Evolutionary conservation across 768 basidiomycete species (phyloP).

Genomic region (Mycena crocata): DNA sequence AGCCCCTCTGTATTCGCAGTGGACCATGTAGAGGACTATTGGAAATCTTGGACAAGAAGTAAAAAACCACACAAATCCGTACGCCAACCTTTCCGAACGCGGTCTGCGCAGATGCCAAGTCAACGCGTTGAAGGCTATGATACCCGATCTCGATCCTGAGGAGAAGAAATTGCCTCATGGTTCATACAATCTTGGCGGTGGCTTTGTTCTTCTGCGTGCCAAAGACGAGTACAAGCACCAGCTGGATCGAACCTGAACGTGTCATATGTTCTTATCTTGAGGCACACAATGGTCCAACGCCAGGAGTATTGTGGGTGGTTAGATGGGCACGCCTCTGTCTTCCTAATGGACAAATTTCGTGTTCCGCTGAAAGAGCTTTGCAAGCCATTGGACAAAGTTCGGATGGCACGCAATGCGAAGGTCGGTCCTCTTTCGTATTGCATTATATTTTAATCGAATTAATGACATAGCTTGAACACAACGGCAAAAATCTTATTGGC

Average conservation of each 20-base stretch:
- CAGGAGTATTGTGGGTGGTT: constrained; percentile 18
- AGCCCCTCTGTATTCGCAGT: constrained; percentile 24
- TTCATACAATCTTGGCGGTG: constrained; percentile 32
- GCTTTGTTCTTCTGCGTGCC: constrained; percentile 36
- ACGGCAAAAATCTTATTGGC: background rate
- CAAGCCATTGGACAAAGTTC: constrained; percentile 14
- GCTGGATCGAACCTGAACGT: background rate
- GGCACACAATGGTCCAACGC: constrained; percentile 7
- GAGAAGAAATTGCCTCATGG: constrained; percentile 24
- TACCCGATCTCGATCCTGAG: constrained; percentile 33
- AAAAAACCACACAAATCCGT: constrained; percentile 34
- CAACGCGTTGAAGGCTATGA: constrained; percentile 38
- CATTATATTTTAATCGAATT: background rate
- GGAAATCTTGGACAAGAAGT: constrained; percentile 30
- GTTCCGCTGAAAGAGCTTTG: constrained; percentile 30
- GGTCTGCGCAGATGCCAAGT: constrained; percentile 30
- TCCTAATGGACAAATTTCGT: constrained; percentile 38
- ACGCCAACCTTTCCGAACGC: constrained; percentile 35
- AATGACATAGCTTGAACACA: background rate
- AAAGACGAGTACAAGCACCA: constrained; percentile 26
- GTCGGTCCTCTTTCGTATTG: constrained; percentile 1
- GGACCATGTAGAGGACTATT: constrained; percentile 34
- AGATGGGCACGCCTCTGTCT: constrained; percentile 34
- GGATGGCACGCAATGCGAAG: constrained; percentile 31
- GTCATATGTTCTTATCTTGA: constrained; percentile 6